Evolutionary conservation across 495 filamentous ascomycete genomes (phyloP).

Genomic region (Podospora anserina): DNA sequence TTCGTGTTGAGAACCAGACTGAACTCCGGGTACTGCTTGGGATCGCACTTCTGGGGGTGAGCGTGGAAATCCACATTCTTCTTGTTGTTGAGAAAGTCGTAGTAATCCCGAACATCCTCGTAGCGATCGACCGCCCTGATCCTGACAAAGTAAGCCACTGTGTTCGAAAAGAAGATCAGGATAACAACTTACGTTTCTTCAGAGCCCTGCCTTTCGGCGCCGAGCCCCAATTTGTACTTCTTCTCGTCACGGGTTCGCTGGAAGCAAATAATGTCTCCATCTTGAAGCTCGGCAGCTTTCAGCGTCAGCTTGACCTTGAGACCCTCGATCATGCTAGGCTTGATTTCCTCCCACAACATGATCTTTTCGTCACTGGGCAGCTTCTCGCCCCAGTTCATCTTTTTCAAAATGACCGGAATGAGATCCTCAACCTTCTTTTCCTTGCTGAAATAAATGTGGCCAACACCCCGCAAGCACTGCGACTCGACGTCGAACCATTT

Average conservation of each 20-base stretch:
- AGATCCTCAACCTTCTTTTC: constrained; percentile 85
- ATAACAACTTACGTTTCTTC: constrained; percentile 30
- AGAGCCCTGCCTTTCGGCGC: constrained; percentile 24
- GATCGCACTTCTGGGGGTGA: constrained; percentile 48
- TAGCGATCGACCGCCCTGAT: constrained; percentile 33
- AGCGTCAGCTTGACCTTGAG: constrained; percentile 90
- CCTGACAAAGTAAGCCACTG: not conserved
- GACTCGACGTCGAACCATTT: constrained; percentile 81
- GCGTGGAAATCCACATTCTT: constrained; percentile 67
- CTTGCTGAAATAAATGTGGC: constrained; percentile 80
- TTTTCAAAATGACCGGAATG: constrained; percentile 70
- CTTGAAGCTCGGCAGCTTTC: constrained; percentile 87
- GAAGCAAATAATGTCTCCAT: constrained; percentile 96
- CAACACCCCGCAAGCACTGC: constrained; percentile 71
- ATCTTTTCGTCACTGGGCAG: constrained; percentile 51
- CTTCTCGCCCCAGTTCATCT: constrained; percentile 81
- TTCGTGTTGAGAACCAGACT: constrained; percentile 74
- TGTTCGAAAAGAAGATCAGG: not conserved
- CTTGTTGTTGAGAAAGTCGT: constrained; percentile 86
- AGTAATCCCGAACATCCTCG: constrained; percentile 76
- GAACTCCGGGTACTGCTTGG: constrained; percentile 56
- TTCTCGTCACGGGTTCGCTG: constrained; percentile 56
- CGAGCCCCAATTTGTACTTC: constrained; percentile 36
- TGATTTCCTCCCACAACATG: constrained; percentile 92
- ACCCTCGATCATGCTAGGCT: constrained; percentile 91